phyloP scores from a whole-genome alignment of 257 asterid genomes.

The Scutellaria barbata region DNA sequence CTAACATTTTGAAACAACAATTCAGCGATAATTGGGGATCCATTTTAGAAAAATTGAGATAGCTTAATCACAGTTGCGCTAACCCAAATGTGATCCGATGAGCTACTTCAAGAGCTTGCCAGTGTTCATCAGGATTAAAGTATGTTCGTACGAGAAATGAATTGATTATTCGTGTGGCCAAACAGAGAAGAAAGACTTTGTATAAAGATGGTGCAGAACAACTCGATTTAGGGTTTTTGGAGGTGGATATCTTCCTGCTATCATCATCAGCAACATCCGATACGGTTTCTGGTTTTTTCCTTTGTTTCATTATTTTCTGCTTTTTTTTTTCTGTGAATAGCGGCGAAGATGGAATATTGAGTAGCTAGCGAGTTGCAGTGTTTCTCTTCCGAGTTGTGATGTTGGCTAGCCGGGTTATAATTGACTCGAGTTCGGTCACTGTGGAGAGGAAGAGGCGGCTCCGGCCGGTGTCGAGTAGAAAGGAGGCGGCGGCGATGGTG shows the following conservation, averaged over 20 bases:
- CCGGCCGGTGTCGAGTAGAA: no score
- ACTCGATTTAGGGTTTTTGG: conserved; percentile 26
- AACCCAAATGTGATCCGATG: conserved; percentile 84
- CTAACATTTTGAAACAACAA: conserved; percentile 40
- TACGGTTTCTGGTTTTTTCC: conserved; percentile 43
- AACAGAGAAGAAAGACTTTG: conserved; percentile 55
- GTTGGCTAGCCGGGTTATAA: not conserved
- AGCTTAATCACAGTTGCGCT: conserved; percentile 8
- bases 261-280: conserved; percentile 30
- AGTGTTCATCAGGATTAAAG: conserved; percentile 97
- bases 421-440: not conserved
- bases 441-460: no score
- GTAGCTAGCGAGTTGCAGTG: not conserved
- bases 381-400: not conserved
- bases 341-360: not conserved
- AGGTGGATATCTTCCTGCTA: conserved; percentile 24
- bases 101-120: conserved; percentile 83
- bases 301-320: conserved; percentile 37
- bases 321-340: not conserved
- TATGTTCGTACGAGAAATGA: conserved; percentile 84
- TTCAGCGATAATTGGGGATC: not conserved
- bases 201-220: conserved; percentile 29
- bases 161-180: conserved; percentile 47
- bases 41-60: not conserved
- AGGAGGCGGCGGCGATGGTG: no score